Percentiles rank a stretch among this genome's conserved stretches.
Evolutionary conservation across 345 rosid genomes (phyloP).

Genomic region (Arabidopsis suecica): DNA sequence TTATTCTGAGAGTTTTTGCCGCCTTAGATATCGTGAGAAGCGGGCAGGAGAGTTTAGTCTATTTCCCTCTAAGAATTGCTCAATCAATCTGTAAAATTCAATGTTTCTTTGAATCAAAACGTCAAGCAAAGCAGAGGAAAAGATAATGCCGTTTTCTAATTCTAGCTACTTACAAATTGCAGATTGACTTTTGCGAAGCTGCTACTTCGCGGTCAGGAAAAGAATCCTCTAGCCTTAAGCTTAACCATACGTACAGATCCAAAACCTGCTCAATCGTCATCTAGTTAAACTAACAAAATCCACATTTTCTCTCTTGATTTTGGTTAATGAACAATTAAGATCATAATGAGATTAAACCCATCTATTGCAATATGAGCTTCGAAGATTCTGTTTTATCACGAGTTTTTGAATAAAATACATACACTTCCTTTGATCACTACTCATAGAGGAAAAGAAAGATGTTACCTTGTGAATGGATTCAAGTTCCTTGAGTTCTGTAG

Average conservation of each 20-base stretch:
- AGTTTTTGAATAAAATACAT: neutral
- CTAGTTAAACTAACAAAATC: neutral
- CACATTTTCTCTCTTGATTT: neutral
- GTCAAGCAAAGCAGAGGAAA: conserved; percentile 11
- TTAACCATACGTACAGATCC: conserved; percentile 92
- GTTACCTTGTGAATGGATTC: conserved; percentile 95
- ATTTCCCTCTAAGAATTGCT: conserved; percentile 72
- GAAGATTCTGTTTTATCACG: neutral
- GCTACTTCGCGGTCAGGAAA: conserved; percentile 85
- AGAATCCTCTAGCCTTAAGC: conserved; percentile 82
- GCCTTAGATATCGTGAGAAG: neutral
- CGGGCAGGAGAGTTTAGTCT: conserved; percentile 20
- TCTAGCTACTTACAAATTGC: conserved; percentile 66
- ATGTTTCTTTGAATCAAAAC: conserved; percentile 8
- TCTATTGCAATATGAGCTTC: neutral
- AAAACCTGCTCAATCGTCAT: conserved; percentile 58
- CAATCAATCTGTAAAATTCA: conserved; percentile 67
- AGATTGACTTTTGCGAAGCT: conserved; percentile 76
- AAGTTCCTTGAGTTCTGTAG: conserved; percentile 68
- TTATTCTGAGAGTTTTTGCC: neutral
- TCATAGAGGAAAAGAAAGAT: conserved; percentile 1
- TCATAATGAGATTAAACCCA: neutral
- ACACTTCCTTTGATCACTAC: neutral
- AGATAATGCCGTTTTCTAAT: neutral
- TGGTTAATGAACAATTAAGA: conserved; percentile 1